A percentile compares a stretch with the other conserved stretches of the same genome.
Conservation (phyloP, 345 rosid genomes). For the Turritis glabra region DNA sequence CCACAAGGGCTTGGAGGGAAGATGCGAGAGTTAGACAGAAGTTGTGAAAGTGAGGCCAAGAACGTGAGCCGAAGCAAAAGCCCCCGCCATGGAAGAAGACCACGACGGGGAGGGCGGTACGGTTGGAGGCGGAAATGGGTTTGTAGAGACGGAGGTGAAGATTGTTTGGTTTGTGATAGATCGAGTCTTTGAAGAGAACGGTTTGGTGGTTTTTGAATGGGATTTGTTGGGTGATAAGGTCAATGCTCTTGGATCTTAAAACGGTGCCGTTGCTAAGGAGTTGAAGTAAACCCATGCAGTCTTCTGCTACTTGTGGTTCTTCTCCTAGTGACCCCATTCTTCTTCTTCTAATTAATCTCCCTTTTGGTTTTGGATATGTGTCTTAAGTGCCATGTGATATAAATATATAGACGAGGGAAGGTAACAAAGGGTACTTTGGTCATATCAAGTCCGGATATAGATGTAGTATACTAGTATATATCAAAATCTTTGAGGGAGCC, state of each 20-base stretch:
- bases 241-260: conserved; percentile 46
- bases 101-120: conserved; percentile 40
- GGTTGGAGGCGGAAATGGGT: conserved; percentile 23
- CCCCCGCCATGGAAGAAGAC: conserved; percentile 83
- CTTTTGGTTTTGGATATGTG: conserved; percentile 11
- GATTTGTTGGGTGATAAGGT: conserved; percentile 39
- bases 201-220: conserved; percentile 37
- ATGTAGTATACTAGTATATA: conserved; percentile 9
- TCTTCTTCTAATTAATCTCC: background rate
- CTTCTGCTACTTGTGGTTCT: conserved; percentile 59
- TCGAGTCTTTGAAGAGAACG: conserved; percentile 54
- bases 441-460: background rate
- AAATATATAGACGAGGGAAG: conserved; percentile 5
- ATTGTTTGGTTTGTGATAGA: conserved; percentile 49
- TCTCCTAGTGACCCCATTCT: conserved; percentile 59
- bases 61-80: conserved; percentile 73
- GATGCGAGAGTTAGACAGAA: conserved; percentile 66
- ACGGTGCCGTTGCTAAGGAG: conserved; percentile 66
- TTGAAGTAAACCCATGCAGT: conserved; percentile 66
- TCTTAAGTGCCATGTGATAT: background rate
- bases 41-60: conserved; percentile 78
- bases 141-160: conserved; percentile 77
- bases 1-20: conserved; percentile 54
- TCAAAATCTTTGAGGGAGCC: conserved; percentile 23
- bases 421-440: conserved; percentile 14